Base-by-base conservation (phyloP, 1,284 basidiomycete genomes). In the Cryptococcus sp. region DNA sequence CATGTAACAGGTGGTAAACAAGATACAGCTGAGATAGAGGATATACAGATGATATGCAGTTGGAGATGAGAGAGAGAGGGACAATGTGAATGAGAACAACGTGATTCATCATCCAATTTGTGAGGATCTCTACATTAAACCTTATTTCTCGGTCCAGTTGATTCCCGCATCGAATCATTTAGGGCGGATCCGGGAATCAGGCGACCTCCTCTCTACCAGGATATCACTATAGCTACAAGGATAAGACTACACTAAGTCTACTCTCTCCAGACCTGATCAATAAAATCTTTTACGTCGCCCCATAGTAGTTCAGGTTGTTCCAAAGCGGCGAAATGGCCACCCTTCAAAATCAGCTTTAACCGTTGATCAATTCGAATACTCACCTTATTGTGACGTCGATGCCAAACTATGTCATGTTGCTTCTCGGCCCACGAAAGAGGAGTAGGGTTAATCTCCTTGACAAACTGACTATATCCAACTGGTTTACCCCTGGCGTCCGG, bases 301-400 rank as follows among this genome's bases (percentile, higher is more conserved):
- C 70, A 77, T 15, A 78, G 60, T 53, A 61, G 50, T n/a, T 64
- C 59, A 5, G 80, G 79, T 51, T 72, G 67, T 62, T 81, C 80
- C 35, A 79, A 63, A 1, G 79, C 78, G 3, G 79, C 67, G 52
- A 79, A 73, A 56, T 80, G 78, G 0, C 75, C 77, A 8, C 76
- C 76, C 61, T 69, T 13, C 30, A 44, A 46, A 33, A 14, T 38
- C 44, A 30, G 6, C n/a, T 30, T 34, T 45, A 35, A 44, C 49
- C n/a, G 31, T 30, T 13, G 23, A 23, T 23, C 32, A 44, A 50
- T 31, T 11, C 11, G 8, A 6, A 8, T 13, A 47, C 76, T 64
- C 42, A 76, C 77, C 54, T 60, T 57, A 0, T 59, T 58, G 54
- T 79, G 76, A 45, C 64, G 65, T 33, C 64, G 63, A 42, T 66